Conservation (phyloP, 2,329 filamentous ascomycete species). For the Diaporthe sp. region DNA sequence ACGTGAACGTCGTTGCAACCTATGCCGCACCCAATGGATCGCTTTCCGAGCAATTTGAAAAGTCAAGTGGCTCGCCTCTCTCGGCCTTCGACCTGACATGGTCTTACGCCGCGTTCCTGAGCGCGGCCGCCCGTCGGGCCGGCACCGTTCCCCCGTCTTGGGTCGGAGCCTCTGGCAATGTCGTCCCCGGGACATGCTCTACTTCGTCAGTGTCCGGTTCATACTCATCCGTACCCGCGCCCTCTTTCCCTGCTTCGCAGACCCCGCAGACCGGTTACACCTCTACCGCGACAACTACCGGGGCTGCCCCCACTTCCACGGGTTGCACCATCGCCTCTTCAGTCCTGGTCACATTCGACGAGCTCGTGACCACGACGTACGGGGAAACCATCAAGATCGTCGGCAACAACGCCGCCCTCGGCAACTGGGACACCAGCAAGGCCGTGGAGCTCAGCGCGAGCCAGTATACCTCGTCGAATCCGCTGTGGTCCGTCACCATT, state of each 20-base stretch:
- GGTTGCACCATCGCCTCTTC: conserved; percentile 56
- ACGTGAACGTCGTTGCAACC: conserved; percentile 71
- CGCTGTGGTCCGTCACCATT: conserved; percentile 72
- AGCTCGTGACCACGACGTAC: conserved; percentile 66
- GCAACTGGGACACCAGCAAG: conserved; percentile 69
- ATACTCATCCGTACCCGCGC: conserved; percentile 64
- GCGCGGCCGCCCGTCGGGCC: conserved; percentile 69
- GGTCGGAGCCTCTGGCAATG: conserved; percentile 60
- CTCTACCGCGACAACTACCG: conserved; percentile 44
- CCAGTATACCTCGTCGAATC: conserved; percentile 70
- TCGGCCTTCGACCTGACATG: conserved; percentile 79
- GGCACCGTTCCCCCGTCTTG: conserved; percentile 70
- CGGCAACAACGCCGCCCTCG: conserved; percentile 71
- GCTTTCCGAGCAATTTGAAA: conserved; percentile 76
- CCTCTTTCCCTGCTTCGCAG: conserved; percentile 64
- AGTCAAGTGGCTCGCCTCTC: conserved; percentile 64
- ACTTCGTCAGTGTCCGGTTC: conserved; percentile 61
- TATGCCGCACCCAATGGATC: conserved; percentile 75
- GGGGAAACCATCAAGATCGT: conserved; percentile 77
- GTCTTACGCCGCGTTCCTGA: conserved; percentile 80
- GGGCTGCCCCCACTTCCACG: conserved; percentile 47
- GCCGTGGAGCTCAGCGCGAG: conserved; percentile 71
- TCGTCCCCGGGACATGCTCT: conserved; percentile 63
- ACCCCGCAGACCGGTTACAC: conserved; percentile 55
- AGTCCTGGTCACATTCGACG: conserved; percentile 74